Conservation (phyloP, 1,139 yeast species). For the Geotrichum cucujoidarum region DNA sequence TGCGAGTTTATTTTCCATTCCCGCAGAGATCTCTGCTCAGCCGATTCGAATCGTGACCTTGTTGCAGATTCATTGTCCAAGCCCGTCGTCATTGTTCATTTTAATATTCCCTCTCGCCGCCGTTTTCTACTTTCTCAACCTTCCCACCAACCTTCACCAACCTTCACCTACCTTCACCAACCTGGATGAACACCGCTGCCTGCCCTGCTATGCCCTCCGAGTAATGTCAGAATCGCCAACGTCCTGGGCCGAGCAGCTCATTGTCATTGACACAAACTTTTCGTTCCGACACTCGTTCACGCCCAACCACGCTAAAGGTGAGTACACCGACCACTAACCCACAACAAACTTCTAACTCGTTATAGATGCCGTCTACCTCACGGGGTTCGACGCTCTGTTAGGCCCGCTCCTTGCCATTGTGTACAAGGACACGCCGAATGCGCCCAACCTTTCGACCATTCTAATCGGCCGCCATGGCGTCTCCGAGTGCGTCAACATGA, state of each 20-base stretch:
- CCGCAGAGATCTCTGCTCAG: too few relatives aligned
- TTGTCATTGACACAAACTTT: constrained; percentile 11
- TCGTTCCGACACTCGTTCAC: constrained; percentile 13
- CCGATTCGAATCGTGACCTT: too few relatives aligned
- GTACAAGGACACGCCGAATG: constrained; percentile 24
- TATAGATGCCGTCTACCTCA: constrained; percentile 38
- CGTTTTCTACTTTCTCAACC: too few relatives aligned
- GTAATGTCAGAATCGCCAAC: constrained; percentile 1
- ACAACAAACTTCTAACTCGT: not conserved
- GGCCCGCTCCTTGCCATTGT: constrained; percentile 37
- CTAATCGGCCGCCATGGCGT: constrained; percentile 69
- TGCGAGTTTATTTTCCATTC: too few relatives aligned
- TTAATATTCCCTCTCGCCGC: too few relatives aligned
- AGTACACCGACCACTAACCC: not conserved
- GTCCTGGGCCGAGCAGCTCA: constrained; percentile 14
- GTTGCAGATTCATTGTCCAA: too few relatives aligned
- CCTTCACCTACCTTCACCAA: too few relatives aligned
- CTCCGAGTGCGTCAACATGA: constrained; percentile 55
- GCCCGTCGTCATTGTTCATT: too few relatives aligned
- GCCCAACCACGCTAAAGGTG: constrained; percentile 12
- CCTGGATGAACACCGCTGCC: too few relatives aligned
- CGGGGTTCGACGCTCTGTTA: constrained; percentile 36
- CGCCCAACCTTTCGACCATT: constrained; percentile 46
- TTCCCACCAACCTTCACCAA: not conserved
- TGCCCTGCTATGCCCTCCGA: not conserved